A percentile compares a stretch with the other conserved stretches of the same genome.
Conservation (phyloP, 139 green algal genomes). For the Chlorella sp. region DNA sequence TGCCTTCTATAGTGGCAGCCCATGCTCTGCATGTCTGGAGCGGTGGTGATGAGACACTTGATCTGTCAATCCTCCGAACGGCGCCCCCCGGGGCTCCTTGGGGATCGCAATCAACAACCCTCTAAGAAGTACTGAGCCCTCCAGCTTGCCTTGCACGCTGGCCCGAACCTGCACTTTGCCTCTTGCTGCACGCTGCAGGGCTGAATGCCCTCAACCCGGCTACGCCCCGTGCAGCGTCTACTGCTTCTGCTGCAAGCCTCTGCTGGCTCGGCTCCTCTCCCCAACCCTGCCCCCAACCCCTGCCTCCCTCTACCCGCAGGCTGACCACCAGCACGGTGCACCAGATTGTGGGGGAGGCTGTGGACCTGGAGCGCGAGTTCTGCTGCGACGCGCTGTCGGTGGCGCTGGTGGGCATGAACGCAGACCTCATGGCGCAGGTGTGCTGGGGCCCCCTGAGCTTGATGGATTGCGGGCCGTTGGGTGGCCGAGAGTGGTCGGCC, state of each 20-base stretch:
- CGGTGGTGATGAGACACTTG: conserved; percentile 13
- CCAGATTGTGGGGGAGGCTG: conserved; percentile 69
- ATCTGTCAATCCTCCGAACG: conserved; percentile 39
- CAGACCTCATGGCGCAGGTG: conserved; percentile 68
- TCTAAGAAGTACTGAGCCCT: conserved; percentile 31
- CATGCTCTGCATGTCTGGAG: not conserved
- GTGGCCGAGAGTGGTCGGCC: not conserved
- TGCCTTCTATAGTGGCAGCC: no score
- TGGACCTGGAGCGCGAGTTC: conserved; percentile 80
- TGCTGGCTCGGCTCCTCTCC: not conserved
- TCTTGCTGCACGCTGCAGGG: no score
- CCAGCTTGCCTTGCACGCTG: no score
- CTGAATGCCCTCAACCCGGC: no score
- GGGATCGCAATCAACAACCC: conserved; percentile 21
- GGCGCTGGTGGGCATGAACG: conserved; percentile 84
- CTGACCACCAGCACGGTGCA: conserved; percentile 38
- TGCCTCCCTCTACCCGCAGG: not conserved
- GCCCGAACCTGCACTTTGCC: no score
- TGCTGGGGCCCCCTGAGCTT: no score
- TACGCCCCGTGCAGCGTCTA: no score
- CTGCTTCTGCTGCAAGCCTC: no score
- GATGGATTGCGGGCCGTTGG: not conserved
- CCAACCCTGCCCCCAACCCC: not conserved
- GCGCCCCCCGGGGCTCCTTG: conserved; percentile 21
- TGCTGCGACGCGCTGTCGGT: conserved; percentile 68